A percentile compares a stretch with the other conserved stretches of the same genome.
Conservation (phyloP, 106 monocot genomes). For the Dioscorea zingiberensis region DNA sequence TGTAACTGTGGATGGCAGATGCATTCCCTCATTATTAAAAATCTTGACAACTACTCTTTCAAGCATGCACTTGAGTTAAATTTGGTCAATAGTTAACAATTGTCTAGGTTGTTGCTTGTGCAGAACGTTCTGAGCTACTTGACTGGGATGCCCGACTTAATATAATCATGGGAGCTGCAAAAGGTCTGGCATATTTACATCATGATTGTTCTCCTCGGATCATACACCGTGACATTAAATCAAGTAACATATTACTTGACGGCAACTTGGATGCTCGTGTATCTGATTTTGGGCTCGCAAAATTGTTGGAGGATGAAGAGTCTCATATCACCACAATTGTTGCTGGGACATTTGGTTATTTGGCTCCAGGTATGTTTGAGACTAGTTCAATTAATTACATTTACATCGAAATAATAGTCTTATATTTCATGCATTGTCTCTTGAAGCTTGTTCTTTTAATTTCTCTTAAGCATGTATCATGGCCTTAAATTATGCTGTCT, state of each 20-base stretch:
- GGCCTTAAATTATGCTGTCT: too few species aligned
- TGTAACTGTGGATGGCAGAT: too few species aligned
- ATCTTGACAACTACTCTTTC: too few species aligned
- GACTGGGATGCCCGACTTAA: slow-evolving; percentile 95
- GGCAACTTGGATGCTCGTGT: slow-evolving; percentile 89
- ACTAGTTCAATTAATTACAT: too few species aligned
- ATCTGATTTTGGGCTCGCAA: slow-evolving; percentile 97
- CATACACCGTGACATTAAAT: slow-evolving; percentile 98
- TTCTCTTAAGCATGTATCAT: too few species aligned
- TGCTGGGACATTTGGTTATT: slow-evolving; percentile 98
- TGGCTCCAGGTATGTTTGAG: slow-evolving; percentile 78
- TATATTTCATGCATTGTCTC: too few species aligned
- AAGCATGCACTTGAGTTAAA: too few species aligned
- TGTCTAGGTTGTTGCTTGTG: slow-evolving; percentile 6
- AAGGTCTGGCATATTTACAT: slow-evolving; percentile 93
- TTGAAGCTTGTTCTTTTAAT: too few species aligned
- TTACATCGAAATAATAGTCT: too few species aligned
- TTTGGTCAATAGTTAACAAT: too few species aligned
- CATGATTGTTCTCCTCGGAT: slow-evolving; percentile 98
- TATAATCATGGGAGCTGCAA: slow-evolving; percentile 93
- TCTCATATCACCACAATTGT: slow-evolving; percentile 96
- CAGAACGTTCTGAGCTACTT: slow-evolving; percentile 83
- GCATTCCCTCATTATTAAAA: too few species aligned
- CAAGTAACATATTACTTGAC: slow-evolving; percentile 97
- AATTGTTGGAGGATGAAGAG: slow-evolving; percentile 87